Evolutionary conservation across 371 early-diverging fungal species (phyloP).

Genomic region (Actinomortierella wolfii): DNA sequence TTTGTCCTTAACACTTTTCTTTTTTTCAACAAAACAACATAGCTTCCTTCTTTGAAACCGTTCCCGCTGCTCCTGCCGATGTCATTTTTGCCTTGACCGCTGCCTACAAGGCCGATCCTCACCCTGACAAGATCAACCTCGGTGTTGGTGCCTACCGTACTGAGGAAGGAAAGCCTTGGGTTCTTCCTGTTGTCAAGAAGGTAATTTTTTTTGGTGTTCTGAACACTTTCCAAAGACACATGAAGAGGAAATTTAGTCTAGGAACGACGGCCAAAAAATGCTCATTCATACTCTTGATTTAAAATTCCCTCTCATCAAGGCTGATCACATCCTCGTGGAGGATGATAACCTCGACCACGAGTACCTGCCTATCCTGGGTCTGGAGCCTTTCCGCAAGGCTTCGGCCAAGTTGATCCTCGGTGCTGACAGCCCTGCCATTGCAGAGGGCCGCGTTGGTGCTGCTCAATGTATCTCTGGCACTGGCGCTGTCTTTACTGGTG

Average conservation of each 20-base stretch:
- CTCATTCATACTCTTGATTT: background rate
- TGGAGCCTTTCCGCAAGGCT: constrained; percentile 74
- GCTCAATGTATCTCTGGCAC: constrained; percentile 97
- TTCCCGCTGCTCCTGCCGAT: constrained; percentile 86
- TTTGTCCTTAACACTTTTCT: too few relatives aligned
- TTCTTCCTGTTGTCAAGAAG: constrained; percentile 92
- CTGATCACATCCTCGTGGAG: constrained; percentile 74
- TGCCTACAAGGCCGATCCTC: constrained; percentile 79
- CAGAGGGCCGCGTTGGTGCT: constrained; percentile 70
- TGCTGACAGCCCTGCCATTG: constrained; percentile 73
- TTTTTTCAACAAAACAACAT: background rate
- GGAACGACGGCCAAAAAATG: background rate
- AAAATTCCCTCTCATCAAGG: constrained; percentile 55
- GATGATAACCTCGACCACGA: constrained; percentile 88
- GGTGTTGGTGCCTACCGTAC: constrained; percentile 97
- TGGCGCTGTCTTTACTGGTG: constrained; percentile 89
- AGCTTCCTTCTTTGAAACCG: constrained; percentile 64
- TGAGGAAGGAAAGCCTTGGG: constrained; percentile 92
- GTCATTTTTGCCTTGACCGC: constrained; percentile 89
- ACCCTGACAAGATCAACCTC: constrained; percentile 87
- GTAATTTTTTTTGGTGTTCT: constrained; percentile 44
- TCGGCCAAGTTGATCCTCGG: constrained; percentile 87
- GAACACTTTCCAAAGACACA: background rate
- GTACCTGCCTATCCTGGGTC: constrained; percentile 90
- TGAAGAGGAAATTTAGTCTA: background rate